Conservation (phyloP, 176 grass and related monocot genomes). For the Avena insularis region DNA sequence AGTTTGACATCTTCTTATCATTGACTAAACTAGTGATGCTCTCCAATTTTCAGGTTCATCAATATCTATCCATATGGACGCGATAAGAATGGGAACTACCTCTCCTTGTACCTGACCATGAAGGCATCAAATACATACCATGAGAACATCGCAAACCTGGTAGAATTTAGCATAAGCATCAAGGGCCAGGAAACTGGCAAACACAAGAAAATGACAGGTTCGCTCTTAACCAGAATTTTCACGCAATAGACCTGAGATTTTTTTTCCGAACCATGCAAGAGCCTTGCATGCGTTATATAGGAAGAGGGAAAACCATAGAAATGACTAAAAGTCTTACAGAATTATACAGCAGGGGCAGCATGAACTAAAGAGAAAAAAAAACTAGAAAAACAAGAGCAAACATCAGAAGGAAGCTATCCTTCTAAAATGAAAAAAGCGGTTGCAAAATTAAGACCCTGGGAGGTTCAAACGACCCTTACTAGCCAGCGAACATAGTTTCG, state of each 20-base stretch:
- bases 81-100: conserved; percentile 20
- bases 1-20: neutral
- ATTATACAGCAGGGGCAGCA: too few relatives aligned
- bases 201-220: conserved; percentile 18
- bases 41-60: conserved; percentile 36
- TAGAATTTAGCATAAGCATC: conserved; percentile 37
- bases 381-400: too few relatives aligned
- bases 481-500: too few relatives aligned
- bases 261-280: too few relatives aligned
- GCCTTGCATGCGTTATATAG: too few relatives aligned
- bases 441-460: too few relatives aligned
- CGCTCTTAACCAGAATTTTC: neutral
- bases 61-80: neutral
- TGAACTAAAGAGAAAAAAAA: too few relatives aligned
- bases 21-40: neutral
- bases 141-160: conserved; percentile 16
- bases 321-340: too few relatives aligned
- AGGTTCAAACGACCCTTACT: too few relatives aligned
- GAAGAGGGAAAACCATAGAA: too few relatives aligned
- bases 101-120: conserved; percentile 39
- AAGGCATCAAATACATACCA: neutral
- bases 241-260: neutral
- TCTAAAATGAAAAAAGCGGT: too few relatives aligned
- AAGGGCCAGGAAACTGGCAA: conserved; percentile 33
- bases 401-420: too few relatives aligned